Percentiles rank a stretch among this genome's conserved stretches.
phyloP scores from a whole-genome alignment of 2,329 filamentous ascomycete species.

The Clonostachys solani region DNA sequence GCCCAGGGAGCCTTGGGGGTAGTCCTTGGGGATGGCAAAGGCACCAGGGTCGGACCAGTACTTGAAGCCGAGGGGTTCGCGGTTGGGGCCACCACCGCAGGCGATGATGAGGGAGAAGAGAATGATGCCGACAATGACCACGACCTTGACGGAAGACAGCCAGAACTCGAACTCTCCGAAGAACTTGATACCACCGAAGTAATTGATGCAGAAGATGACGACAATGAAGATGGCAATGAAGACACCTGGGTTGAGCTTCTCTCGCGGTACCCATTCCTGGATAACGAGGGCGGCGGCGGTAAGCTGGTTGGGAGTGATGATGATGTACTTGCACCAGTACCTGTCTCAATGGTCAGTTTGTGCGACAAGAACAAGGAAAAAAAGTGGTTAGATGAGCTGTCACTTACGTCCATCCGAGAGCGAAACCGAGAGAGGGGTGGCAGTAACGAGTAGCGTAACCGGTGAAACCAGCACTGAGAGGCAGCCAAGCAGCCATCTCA shows the following conservation, averaged over 20 bases:
- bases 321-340: conserved; percentile 76
- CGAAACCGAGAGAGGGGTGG: conserved; percentile 77
- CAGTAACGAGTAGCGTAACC: conserved; percentile 77
- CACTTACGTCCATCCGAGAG: conserved; percentile 66
- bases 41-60: conserved; percentile 61
- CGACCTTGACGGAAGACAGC: conserved; percentile 62
- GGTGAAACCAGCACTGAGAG: conserved; percentile 73
- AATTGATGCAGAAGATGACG: conserved; percentile 61
- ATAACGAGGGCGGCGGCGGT: conserved; percentile 78
- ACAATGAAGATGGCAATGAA: conserved; percentile 72
- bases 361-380: neutral
- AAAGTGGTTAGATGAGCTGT: neutral
- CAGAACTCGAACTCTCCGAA: conserved; percentile 65
- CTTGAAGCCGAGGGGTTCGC: conserved; percentile 58
- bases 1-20: conserved; percentile 24
- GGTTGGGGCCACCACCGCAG: conserved; percentile 60
- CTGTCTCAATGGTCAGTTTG: conserved; percentile 17
- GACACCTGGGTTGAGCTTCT: conserved; percentile 70
- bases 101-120: conserved; percentile 60
- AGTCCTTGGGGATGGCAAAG: conserved; percentile 19
- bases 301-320: conserved; percentile 79
- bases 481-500: conserved; percentile 82
- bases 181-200: conserved; percentile 55
- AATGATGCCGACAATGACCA: conserved; percentile 63
- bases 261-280: conserved; percentile 66